A percentile compares a stretch with the other conserved stretches of the same genome.
Evolutionary conservation across 1,284 basidiomycete species (phyloP).

Genomic region (Cystobasidium slooffiae): DNA sequence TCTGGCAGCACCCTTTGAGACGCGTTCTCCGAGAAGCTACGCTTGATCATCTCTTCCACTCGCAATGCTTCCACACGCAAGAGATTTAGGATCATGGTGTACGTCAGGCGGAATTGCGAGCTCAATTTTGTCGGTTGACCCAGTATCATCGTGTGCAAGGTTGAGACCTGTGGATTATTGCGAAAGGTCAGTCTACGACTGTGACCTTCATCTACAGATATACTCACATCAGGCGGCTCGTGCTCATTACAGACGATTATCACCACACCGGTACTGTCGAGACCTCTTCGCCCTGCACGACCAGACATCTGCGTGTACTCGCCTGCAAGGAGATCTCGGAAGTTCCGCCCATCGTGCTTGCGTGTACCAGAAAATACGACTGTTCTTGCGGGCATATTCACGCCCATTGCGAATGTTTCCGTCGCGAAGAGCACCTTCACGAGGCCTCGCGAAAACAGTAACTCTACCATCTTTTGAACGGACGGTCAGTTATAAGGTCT

Average conservation of each 20-base stretch:
- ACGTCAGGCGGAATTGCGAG: slow-evolving; percentile 96
- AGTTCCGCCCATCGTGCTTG: slow-evolving; percentile 93
- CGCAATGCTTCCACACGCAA: slow-evolving; percentile 92
- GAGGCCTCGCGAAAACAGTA: slow-evolving; percentile 91
- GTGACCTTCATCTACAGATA: neutral
- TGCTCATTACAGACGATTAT: slow-evolving; percentile 81
- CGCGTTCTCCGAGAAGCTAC: slow-evolving; percentile 97
- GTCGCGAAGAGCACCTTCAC: slow-evolving; percentile 98
- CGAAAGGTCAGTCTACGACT: too few species aligned
- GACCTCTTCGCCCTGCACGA: slow-evolving; percentile 90
- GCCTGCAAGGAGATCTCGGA: slow-evolving; percentile 69
- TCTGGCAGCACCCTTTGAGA: slow-evolving; percentile 90
- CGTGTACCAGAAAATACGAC: slow-evolving; percentile 95
- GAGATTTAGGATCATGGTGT: slow-evolving; percentile 99
- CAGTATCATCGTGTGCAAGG: slow-evolving; percentile 86
- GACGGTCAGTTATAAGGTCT: neutral
- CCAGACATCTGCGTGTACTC: slow-evolving; percentile 94
- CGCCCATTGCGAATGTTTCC: slow-evolving; percentile 99
- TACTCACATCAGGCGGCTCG: slow-evolving; percentile 78
- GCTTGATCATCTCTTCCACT: slow-evolving; percentile 99
- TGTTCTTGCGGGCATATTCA: slow-evolving; percentile 98
- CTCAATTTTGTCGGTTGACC: slow-evolving; percentile 89
- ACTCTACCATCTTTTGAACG: slow-evolving; percentile 77
- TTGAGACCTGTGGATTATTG: slow-evolving; percentile 64
- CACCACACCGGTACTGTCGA: slow-evolving; percentile 94